Percentiles rank a stretch among this genome's conserved stretches.
phyloP scores from a whole-genome alignment of 2,329 filamentous ascomycete species.

The Biscogniauxia sp. region DNA sequence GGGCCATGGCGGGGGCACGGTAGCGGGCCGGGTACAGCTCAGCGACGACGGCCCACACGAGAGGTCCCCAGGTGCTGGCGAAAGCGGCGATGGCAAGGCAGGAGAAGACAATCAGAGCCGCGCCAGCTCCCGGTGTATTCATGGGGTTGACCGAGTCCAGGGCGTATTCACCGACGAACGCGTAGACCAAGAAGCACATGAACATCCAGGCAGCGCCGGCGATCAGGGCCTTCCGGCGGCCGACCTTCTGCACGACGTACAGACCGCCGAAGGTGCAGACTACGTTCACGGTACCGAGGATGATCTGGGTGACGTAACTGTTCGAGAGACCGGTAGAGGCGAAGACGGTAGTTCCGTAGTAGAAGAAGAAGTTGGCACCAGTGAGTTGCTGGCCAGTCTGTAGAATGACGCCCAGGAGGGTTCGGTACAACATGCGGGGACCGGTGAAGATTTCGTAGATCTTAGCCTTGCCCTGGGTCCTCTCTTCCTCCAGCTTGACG shows the following conservation, averaged over 20 bases:
- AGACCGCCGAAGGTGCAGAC: conserved; percentile 63
- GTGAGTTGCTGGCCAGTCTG: conserved; percentile 68
- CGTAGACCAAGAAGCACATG: conserved; percentile 50
- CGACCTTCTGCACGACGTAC: conserved; percentile 63
- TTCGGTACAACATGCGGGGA: conserved; percentile 64
- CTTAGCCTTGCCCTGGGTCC: conserved; percentile 41
- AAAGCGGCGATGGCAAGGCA: conserved; percentile 67
- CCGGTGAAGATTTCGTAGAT: conserved; percentile 65
- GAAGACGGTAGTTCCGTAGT: conserved; percentile 65
- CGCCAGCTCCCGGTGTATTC: conserved; percentile 49
- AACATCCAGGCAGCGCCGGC: conserved; percentile 61
- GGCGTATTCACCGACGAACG: conserved; percentile 47
- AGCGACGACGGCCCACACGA: conserved; percentile 64
- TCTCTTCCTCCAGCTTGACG: conserved; percentile 49
- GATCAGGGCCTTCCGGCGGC: conserved; percentile 62
- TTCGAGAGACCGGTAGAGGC: conserved; percentile 61
- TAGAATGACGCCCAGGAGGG: conserved; percentile 58
- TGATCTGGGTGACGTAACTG: conserved; percentile 66
- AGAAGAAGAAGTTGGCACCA: conserved; percentile 58
- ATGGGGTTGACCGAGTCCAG: conserved; percentile 41
- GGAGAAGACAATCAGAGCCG: conserved; percentile 65
- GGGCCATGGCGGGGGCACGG: conserved; percentile 51
- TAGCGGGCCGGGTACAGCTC: conserved; percentile 63
- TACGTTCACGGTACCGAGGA: conserved; percentile 66
- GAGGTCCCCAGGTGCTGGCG: conserved; percentile 68